Evolutionary conservation across 768 basidiomycete species (phyloP), one percentile per base, ranked within the genome.

Genomic region (Boletus eberwhitei): DNA sequence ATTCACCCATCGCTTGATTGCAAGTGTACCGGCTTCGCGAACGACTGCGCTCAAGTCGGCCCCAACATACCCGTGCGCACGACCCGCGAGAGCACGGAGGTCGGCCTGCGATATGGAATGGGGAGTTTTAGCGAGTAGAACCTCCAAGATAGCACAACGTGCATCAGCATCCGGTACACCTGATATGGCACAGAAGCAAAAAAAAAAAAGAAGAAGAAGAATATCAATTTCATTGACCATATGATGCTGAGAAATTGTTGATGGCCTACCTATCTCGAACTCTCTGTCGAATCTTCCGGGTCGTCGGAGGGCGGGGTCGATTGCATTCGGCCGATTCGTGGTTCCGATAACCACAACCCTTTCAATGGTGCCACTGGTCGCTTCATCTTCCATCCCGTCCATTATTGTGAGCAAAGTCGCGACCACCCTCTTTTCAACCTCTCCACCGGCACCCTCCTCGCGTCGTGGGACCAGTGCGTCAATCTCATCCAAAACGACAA

Each of bases 391-490:
- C 74, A 93, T 88, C 8, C 97, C 97, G 68, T 99, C 97, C 74
- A 99, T 83, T 54, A 97, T 82, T 2, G 97, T 98, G 63, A 99
- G 73, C 44, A 99, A 75, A 19, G 93, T 97, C 21, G 97, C 94
- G 4, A 98, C 97, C 0, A 98, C 94, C 24, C 97, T 80, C 61
- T 91, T 90, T 69, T 98, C 97, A 3, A 98, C 96, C 71, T 98
- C 96, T 5, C 94, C 93, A 1, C 91, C 92, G 1, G 90, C 86
- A 3, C 87, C 83, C 6, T 94, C 94, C 65, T 96, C 96, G 46
- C 97, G 75, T 52, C 85, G 79, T 2, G 97, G 97, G 53, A 91
- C 96, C 13, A 99, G 73, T 1, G 97, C 95, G 61, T 99, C 97
- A 1, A 99, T 85, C 72, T 99, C 97, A 61, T 99, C 97, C 34